phyloP scores from a whole-genome alignment of 441 rosid genomes.

The Biscutella laevigata region DNA sequence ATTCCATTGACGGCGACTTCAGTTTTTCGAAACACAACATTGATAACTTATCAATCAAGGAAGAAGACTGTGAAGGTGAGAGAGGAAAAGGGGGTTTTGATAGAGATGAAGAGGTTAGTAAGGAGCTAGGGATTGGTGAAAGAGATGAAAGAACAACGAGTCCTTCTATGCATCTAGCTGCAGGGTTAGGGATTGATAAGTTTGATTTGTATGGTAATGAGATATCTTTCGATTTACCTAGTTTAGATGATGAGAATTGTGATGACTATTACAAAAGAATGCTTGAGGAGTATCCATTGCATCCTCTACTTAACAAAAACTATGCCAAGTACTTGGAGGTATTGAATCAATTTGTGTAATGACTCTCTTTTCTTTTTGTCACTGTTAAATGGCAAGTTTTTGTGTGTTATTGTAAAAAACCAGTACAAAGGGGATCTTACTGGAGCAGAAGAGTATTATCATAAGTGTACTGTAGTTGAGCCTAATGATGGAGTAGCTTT shows the following conservation, averaged over 20 bases:
- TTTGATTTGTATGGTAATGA: conserved; percentile 31
- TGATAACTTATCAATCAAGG: too few relatives aligned
- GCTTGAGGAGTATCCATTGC: conserved; percentile 58
- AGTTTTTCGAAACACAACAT: conserved; percentile 37
- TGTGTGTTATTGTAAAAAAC: neutral
- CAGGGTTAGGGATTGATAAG: conserved; percentile 53
- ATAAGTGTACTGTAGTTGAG: conserved; percentile 52
- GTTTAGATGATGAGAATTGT: conserved; percentile 38
- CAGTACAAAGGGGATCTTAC: conserved; percentile 66
- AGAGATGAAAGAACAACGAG: conserved; percentile 31
- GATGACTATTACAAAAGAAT: conserved; percentile 49
- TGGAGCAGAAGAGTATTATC: conserved; percentile 69
- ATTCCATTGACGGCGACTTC: conserved; percentile 39
- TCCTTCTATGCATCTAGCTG: conserved; percentile 62
- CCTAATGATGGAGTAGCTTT: conserved; percentile 54
- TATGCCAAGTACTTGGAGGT: conserved; percentile 78
- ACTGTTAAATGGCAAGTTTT: conserved; percentile 5
- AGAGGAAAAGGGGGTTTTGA: neutral
- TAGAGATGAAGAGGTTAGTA: neutral
- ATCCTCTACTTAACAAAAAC: conserved; percentile 56
- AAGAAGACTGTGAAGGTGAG: conserved; percentile 28
- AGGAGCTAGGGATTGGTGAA: neutral
- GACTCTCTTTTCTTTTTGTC: conserved; percentile 3
- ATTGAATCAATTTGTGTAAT: neutral
- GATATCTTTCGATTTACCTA: conserved; percentile 27